phyloP scores from a whole-genome alignment of 1,284 basidiomycete species.

The Melanopsichium pennsylvanicum region DNA sequence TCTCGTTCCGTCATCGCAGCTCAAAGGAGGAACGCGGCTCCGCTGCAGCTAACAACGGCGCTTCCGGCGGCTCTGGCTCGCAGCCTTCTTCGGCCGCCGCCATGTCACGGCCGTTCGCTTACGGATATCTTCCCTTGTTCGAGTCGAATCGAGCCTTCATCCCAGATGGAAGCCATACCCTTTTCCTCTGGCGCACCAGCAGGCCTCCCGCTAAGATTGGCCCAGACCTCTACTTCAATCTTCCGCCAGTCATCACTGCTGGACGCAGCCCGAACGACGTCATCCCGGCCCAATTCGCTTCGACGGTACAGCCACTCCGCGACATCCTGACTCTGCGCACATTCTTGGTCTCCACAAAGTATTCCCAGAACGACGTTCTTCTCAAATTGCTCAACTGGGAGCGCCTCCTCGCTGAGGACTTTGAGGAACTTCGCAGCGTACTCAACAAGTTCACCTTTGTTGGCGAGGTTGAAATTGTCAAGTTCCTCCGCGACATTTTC shows the following conservation, averaged over 20 bases:
- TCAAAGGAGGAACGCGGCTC: conserved; percentile 65
- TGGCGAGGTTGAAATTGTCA: conserved; percentile 77
- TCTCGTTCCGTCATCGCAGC: conserved; percentile 85
- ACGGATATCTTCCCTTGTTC: conserved; percentile 88
- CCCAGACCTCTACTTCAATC: conserved; percentile 69
- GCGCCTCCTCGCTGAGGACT: conserved; percentile 68
- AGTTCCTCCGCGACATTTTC: conserved; percentile 88
- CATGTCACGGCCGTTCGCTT: conserved; percentile 76
- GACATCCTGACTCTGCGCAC: conserved; percentile 85
- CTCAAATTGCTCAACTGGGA: conserved; percentile 87
- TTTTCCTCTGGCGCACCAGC: conserved; percentile 67
- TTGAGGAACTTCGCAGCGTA: conserved; percentile 74
- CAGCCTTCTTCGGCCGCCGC: conserved; percentile 6
- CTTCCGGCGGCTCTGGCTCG: background rate
- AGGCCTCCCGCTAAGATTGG: conserved; percentile 69
- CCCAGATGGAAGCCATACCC: conserved; percentile 86
- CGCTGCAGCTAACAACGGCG: conserved; percentile 15
- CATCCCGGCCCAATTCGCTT: conserved; percentile 50
- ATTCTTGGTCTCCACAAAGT: conserved; percentile 88
- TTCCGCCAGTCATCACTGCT: conserved; percentile 74
- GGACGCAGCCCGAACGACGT: conserved; percentile 69
- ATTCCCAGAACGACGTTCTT: conserved; percentile 89
- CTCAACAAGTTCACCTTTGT: conserved; percentile 90
- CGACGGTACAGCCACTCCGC: conserved; percentile 64
- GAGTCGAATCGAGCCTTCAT: conserved; percentile 80